Conservation (phyloP, 306 rosid species). For the Trichosanthes cucumerina region DNA sequence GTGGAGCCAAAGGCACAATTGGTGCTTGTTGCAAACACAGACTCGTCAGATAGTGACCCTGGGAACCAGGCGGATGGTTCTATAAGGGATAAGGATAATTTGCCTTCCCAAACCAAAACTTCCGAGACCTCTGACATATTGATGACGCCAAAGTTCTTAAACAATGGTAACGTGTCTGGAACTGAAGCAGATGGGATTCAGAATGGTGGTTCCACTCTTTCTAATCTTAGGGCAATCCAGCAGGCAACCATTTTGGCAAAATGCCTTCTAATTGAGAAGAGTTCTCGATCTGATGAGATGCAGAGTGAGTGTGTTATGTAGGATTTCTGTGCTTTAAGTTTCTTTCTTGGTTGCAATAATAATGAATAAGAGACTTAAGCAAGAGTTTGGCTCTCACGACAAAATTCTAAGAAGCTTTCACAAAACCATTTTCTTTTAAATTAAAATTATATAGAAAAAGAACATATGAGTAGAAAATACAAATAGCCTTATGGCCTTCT, state of each 20-base stretch:
- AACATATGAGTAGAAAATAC: background rate
- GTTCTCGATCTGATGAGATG: conserved; percentile 84
- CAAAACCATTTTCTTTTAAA: background rate
- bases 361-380: background rate
- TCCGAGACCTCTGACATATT: conserved; percentile 51
- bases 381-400: background rate
- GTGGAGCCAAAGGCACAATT: conserved; percentile 88
- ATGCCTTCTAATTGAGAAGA: conserved; percentile 85
- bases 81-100: conserved; percentile 23
- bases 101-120: conserved; percentile 17
- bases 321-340: background rate
- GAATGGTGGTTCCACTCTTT: conserved; percentile 28
- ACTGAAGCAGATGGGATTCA: conserved; percentile 30
- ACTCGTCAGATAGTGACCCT: conserved; percentile 21
- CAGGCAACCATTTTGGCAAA: conserved; percentile 73
- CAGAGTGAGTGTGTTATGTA: conserved; percentile 50
- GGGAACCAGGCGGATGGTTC: conserved; percentile 24
- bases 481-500: background rate
- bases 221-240: conserved; percentile 47
- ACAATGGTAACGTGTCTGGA: conserved; percentile 24
- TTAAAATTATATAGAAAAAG: background rate
- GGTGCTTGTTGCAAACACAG: conserved; percentile 63
- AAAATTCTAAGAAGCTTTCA: background rate
- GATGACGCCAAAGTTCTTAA: conserved; percentile 55
- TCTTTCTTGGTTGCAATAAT: conserved; percentile 1